Evolutionary conservation across 257 asterid species (phyloP).

Genomic region (Solanum virginianum): DNA sequence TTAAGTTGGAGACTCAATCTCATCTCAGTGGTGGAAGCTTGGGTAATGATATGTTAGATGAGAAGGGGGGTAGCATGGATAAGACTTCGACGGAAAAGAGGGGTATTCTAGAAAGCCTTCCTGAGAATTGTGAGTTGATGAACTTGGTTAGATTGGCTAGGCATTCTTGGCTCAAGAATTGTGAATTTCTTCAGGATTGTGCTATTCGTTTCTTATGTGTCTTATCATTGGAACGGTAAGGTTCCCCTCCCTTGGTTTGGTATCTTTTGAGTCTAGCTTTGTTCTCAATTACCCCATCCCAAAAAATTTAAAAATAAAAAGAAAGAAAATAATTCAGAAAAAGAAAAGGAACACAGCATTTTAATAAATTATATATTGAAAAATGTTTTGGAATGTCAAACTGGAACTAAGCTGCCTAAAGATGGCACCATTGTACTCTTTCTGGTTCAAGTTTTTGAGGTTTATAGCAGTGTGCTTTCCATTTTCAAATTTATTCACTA

Average conservation of each 20-base stretch:
- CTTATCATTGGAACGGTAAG: constrained; percentile 93
- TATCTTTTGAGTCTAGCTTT: background rate
- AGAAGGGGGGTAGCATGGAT: constrained; percentile 25
- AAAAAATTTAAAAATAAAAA: background rate
- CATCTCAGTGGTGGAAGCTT: constrained; percentile 18
- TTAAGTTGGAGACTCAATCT: constrained; percentile 49
- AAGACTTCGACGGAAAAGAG: constrained; percentile 36
- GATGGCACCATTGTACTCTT: background rate
- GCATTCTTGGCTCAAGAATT: constrained; percentile 81
- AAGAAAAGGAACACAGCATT: background rate
- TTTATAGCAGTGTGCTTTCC: background rate
- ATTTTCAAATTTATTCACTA: background rate
- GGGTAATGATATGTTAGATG: constrained; percentile 13
- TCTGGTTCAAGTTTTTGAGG: background rate
- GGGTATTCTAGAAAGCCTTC: constrained; percentile 30
- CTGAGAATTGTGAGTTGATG: constrained; percentile 60
- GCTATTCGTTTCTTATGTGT: constrained; percentile 96
- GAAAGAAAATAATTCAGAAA: background rate
- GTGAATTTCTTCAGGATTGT: constrained; percentile 94
- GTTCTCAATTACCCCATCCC: background rate
- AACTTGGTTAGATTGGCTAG: constrained; percentile 73
- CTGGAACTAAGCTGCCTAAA: background rate
- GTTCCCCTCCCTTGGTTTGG: background rate
- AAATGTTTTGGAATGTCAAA: background rate
- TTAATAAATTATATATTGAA: background rate